phyloP scores from a whole-genome alignment of 176 grass and related monocot genomes.

The Raddia guianensis region DNA sequence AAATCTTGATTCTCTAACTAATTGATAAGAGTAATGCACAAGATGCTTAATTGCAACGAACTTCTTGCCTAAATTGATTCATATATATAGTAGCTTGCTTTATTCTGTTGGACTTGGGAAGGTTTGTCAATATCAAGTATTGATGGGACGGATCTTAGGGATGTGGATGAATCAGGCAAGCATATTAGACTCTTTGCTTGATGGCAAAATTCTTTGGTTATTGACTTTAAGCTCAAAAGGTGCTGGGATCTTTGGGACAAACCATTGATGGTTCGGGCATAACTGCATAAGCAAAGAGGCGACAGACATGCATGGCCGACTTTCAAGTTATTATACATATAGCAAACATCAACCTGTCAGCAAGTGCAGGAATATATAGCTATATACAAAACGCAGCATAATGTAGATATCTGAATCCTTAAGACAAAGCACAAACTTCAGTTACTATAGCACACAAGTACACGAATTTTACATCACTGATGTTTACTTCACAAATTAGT shows the following conservation, averaged over 20 bases:
- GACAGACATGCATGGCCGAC: background rate
- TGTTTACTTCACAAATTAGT: conserved; percentile 17
- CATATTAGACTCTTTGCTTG: background rate
- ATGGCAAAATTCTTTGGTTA: background rate
- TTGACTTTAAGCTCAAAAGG: background rate
- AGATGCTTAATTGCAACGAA: background rate
- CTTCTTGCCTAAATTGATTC: background rate
- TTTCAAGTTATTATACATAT: background rate
- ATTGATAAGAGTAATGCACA: background rate
- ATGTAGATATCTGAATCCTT: background rate
- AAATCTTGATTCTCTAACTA: no score
- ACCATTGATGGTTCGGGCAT: background rate
- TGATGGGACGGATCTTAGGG: background rate
- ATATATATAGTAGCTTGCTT: background rate
- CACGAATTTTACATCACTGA: conserved; percentile 33
- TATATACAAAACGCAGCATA: background rate
- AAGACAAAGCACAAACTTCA: conserved; percentile 25
- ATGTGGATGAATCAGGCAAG: background rate
- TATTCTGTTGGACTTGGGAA: background rate
- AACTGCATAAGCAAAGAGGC: no score
- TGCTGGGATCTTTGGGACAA: background rate
- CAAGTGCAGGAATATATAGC: background rate
- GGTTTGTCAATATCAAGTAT: background rate
- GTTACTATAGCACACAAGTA: conserved; percentile 30
- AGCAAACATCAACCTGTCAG: background rate